These are phyloP conservation scores for Paracamarosporium sp. DNA, from an alignment of 2,329 filamentous ascomycete genomes.

Conservation along the genomic window DNA sequence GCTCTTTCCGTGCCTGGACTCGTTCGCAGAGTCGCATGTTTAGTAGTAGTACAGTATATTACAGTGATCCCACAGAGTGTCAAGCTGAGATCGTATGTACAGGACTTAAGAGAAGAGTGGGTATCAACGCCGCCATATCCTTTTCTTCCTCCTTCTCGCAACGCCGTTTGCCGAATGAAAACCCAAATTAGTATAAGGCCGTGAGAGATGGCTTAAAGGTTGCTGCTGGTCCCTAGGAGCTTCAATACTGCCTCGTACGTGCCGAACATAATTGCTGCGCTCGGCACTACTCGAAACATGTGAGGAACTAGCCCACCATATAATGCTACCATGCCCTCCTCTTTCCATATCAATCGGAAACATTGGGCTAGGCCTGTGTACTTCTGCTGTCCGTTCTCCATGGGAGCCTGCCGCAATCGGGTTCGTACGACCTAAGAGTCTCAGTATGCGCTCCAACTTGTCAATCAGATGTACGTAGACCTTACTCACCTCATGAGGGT, in stretches of 20 bases:
- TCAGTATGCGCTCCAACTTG: neutral
- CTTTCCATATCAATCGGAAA: conserved; percentile 84
- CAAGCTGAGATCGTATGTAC: conserved; percentile 3
- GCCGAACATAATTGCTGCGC: conserved; percentile 95
- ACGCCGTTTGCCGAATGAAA: conserved; percentile 8
- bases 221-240: conserved; percentile 53
- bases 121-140: conserved; percentile 5
- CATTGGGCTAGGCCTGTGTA: conserved; percentile 90
- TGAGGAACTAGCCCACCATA: conserved; percentile 94
- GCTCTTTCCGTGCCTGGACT: neutral
- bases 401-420: conserved; percentile 83
- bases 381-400: conserved; percentile 73
- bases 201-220: conserved; percentile 26
- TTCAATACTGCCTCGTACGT: conserved; percentile 70
- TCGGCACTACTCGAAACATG: conserved; percentile 87
- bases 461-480: neutral
- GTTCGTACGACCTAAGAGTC: conserved; percentile 74
- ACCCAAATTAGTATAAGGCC: neutral
- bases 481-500: conserved; percentile 81
- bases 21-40: neutral
- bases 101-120: conserved; percentile 5
- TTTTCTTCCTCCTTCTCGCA: neutral
- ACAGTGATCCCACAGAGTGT: neutral
- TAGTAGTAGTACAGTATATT: conserved; percentile 4
- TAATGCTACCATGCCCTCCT: conserved; percentile 84